A percentile compares a stretch with the other conserved stretches of the same genome.
Conservation (phyloP, 495 filamentous ascomycete genomes). For the Cladorrhinum samala region DNA sequence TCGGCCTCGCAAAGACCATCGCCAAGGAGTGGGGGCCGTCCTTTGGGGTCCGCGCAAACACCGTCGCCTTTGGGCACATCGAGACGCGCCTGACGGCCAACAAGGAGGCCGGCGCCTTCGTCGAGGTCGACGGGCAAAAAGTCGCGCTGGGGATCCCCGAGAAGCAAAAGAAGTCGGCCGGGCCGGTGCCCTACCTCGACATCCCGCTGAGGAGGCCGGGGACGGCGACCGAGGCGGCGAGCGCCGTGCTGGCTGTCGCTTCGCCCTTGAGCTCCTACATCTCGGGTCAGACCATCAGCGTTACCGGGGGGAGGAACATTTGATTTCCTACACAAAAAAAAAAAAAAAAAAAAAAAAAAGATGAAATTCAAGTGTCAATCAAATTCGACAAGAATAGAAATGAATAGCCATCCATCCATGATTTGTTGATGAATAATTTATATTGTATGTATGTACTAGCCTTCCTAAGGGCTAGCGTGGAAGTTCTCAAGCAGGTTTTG, state of each 20-base stretch:
- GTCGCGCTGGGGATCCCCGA: conserved; percentile 70
- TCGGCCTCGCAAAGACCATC: conserved; percentile 75
- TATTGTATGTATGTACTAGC: too few species aligned
- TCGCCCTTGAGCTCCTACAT: conserved; percentile 78
- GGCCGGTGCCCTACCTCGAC: conserved; percentile 47
- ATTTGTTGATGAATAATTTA: too few species aligned
- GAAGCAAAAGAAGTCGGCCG: conserved; percentile 30
- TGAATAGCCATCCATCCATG: too few species aligned
- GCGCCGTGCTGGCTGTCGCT: conserved; percentile 69
- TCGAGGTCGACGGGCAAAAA: conserved; percentile 70
- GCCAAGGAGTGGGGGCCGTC: conserved; percentile 87
- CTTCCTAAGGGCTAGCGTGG: too few species aligned
- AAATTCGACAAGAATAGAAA: too few species aligned
- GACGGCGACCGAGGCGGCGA: conserved; percentile 71
- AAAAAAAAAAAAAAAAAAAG: too few species aligned
- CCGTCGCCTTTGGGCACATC: conserved; percentile 76
- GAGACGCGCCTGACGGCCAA: conserved; percentile 68
- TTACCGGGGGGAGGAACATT: conserved; percentile 80
- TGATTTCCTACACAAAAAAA: too few species aligned
- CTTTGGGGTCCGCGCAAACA: conserved; percentile 79
- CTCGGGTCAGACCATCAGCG: conserved; percentile 74
- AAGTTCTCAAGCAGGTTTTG: too few species aligned
- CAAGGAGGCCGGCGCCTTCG: conserved; percentile 74
- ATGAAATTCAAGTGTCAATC: too few species aligned
- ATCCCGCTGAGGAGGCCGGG: conserved; percentile 74